These are phyloP conservation scores for Berberis thunbergii DNA, from an alignment of 164 flowering plant species.

Conservation along the genomic window DNA sequence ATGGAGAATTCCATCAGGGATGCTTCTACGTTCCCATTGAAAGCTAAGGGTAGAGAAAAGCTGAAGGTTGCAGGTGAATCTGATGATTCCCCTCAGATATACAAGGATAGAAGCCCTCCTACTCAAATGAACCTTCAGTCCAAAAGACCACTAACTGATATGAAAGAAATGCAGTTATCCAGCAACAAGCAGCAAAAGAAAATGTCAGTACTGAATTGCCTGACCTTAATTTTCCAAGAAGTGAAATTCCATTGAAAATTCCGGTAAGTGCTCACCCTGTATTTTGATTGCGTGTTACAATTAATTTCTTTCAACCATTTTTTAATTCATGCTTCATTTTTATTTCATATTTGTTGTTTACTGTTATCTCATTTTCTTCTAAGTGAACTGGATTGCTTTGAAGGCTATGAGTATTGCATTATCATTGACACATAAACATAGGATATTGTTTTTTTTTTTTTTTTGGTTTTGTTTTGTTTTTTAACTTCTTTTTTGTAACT, in stretches of 20 bases:
- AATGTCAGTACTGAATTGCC: constrained; percentile 27
- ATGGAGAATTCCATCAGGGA: constrained; percentile 27
- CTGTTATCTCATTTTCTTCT: no score
- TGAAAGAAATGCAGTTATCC: constrained; percentile 24
- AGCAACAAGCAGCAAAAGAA: constrained; percentile 30
- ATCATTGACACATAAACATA: no score
- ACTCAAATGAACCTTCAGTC: constrained; percentile 28
- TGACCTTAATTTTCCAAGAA: constrained; percentile 9
- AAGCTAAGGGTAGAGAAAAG: constrained; percentile 38
- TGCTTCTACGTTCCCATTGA: constrained; percentile 24
- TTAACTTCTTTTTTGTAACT: no score
- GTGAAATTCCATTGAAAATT: constrained; percentile 7
- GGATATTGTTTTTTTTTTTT: no score
- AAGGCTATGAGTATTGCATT: no score
- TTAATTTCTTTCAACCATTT: not conserved
- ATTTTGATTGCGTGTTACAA: not conserved
- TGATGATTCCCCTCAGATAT: constrained; percentile 28
- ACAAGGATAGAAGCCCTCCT: constrained; percentile 26
- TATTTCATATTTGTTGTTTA: no score
- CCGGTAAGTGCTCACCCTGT: constrained; percentile 6
- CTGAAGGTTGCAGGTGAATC: constrained; percentile 35
- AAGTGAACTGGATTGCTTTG: no score
- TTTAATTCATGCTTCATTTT: no score
- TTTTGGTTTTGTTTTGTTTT: no score
- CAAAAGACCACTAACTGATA: constrained; percentile 22